A percentile compares a stretch with the other conserved stretches of the same genome.
phyloP scores from a whole-genome alignment of 306 rosid genomes.

The Rosa rugosa region DNA sequence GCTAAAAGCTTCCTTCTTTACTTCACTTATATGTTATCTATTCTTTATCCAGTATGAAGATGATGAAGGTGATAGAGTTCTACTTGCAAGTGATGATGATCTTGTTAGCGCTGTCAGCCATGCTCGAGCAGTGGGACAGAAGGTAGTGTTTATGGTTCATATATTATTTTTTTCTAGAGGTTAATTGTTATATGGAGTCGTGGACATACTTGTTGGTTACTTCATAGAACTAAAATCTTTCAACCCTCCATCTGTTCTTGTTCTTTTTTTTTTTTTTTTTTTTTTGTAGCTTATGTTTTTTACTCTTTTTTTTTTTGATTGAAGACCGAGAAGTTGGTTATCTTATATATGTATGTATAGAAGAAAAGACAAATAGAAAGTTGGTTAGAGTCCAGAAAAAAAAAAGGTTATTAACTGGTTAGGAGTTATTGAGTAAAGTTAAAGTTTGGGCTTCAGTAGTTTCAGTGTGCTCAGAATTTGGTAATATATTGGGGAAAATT shows the following conservation, averaged over 20 bases:
- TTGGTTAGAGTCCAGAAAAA: neutral
- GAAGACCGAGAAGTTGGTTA: no score
- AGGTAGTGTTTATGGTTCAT: conserved; percentile 48
- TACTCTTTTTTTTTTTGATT: no score
- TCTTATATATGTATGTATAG: no score
- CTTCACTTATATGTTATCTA: neutral
- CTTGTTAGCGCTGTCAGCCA: conserved; percentile 68
- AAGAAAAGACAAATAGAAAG: neutral
- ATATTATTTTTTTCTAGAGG: neutral
- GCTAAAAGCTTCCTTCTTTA: neutral
- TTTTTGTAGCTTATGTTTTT: no score
- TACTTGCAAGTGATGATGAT: conserved; percentile 70
- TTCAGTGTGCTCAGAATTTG: neutral
- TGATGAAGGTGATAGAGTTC: conserved; percentile 88
- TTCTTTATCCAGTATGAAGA: conserved; percentile 66
- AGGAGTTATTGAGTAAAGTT: neutral
- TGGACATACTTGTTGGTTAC: neutral
- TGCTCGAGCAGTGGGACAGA: conserved; percentile 64
- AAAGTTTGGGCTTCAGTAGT: neutral
- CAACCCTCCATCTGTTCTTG: neutral
- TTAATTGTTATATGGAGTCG: neutral
- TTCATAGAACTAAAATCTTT: neutral
- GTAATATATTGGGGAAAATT: neutral
- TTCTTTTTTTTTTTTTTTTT: no score
- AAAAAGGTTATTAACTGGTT: no score